These are phyloP conservation scores for Symbiodinium natans DNA, from an alignment of 73 alveolate species.

Conservation along the genomic window DNA sequence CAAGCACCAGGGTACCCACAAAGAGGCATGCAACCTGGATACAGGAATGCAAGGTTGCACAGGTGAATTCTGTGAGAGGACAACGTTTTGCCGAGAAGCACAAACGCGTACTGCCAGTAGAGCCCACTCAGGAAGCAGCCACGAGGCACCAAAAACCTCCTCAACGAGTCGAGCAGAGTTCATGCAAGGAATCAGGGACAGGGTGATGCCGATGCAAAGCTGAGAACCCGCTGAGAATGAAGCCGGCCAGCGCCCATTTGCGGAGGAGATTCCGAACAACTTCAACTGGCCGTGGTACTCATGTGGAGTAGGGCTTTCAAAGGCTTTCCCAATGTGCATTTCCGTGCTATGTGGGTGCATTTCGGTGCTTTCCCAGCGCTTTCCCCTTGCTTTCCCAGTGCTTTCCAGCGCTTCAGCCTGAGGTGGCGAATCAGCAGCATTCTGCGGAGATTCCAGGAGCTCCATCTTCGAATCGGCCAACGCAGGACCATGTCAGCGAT, in stretches of 20 bases:
- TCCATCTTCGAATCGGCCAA: background rate
- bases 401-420: background rate
- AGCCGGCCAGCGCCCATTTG: background rate
- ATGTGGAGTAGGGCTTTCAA: no score
- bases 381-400: no score
- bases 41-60: background rate
- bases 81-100: background rate
- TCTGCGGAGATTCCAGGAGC: background rate
- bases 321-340: background rate
- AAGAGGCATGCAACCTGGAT: constrained; percentile 18
- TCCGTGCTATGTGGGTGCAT: background rate
- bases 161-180: no score
- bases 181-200: no score
- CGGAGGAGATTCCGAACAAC: background rate
- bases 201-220: no score
- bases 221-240: background rate
- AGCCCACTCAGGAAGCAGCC: constrained; percentile 71
- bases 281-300: background rate
- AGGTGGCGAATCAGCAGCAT: background rate
- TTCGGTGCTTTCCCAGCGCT: no score
- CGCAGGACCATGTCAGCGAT: no score
- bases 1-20: constrained; percentile 4
- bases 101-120: constrained; percentile 24
- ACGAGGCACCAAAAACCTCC: constrained; percentile 35
- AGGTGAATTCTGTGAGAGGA: no score